Evolutionary conservation across 2,329 filamentous ascomycete species (phyloP), one percentile per base, ranked within the genome.

Genomic region (Verticillium albo-atrum): DNA sequence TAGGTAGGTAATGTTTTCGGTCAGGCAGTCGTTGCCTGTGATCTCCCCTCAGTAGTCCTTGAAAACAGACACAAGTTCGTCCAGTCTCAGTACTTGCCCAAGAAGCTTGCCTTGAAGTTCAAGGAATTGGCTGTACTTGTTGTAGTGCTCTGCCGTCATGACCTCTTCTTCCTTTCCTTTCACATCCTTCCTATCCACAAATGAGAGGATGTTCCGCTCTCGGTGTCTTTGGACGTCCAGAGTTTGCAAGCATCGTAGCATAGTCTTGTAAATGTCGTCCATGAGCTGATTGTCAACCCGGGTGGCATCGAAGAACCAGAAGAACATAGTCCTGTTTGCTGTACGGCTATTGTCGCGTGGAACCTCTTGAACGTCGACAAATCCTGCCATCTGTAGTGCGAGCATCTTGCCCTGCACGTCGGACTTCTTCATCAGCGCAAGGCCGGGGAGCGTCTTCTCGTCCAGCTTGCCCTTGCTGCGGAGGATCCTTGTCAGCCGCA

Each of bases 331-430:
- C 57, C 92, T 87, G 63, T 88, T 90, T 1, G 93, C 91, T 67
- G 90, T 85, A 34, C 92, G 88, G 62, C 88, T 89, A 64, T 89
- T 89, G 68, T 98, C 94, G 65, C 91, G 90, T 1, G 95, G 95
- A 1, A 99, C 89, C 76, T 99, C 95, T 72, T 99, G 95, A 6
- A 96, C 86, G 65, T 98, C 92, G 14, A 97, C 86, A 62, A 95
- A 88, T 2, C 95, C 94, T 20, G 87, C 87, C 72, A 92, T 88
- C 66, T 96, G 91, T 82, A 99, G 90, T 62, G 88, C 86, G 15
- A 91, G 88, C 74, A 98, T 88, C 63, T 92, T 89, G 60, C 89
- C 87, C 54, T 95, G 91, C 26, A 98, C 86, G 57, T 97, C 91
- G 60, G 89, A 87, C 67, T 94, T 91, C 60, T 89, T 89, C 79